These are phyloP conservation scores for Annona squamosa DNA, from an alignment of 164 flowering plant genomes.

Conservation along the genomic window DNA sequence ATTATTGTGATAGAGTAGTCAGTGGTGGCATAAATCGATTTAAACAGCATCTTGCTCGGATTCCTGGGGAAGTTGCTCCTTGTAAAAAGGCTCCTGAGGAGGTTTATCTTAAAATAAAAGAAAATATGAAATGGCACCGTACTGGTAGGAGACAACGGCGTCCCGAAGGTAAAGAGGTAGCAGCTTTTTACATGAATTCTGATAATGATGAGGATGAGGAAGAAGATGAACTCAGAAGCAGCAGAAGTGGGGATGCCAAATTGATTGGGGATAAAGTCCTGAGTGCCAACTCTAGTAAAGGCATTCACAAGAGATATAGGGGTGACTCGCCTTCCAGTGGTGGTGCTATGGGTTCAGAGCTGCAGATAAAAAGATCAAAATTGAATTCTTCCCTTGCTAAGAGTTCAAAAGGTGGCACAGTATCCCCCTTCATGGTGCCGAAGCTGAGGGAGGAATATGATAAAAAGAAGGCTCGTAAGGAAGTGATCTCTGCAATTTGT, in stretches of 20 bases:
- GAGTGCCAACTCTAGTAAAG: conserved; percentile 16
- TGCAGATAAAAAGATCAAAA: conserved; percentile 32
- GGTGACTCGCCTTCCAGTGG: conserved; percentile 30
- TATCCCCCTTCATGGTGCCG: conserved; percentile 22
- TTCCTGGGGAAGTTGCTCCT: conserved; percentile 71
- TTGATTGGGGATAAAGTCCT: conserved; percentile 31
- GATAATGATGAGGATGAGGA: conserved; percentile 51
- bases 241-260: conserved; percentile 24
- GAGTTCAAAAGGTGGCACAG: conserved; percentile 23
- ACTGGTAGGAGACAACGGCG: conserved; percentile 49
- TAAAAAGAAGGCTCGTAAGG: conserved; percentile 40
- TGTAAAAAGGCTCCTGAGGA: conserved; percentile 68
- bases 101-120: conserved; percentile 61
- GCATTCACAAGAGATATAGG: conserved; percentile 23
- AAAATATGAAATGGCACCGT: conserved; percentile 76
- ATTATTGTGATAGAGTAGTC: conserved; percentile 62
- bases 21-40: conserved; percentile 78
- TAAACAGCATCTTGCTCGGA: conserved; percentile 74
- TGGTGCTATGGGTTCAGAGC: conserved; percentile 25
- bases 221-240: conserved; percentile 27
- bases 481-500: conserved; percentile 52
- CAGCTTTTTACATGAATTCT: conserved; percentile 35
- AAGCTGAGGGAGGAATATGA: conserved; percentile 24
- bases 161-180: conserved; percentile 40
- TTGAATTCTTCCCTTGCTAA: conserved; percentile 31